Conservation (phyloP, 1,139 yeast genomes). For the Blastobotrys ciferrii region DNA sequence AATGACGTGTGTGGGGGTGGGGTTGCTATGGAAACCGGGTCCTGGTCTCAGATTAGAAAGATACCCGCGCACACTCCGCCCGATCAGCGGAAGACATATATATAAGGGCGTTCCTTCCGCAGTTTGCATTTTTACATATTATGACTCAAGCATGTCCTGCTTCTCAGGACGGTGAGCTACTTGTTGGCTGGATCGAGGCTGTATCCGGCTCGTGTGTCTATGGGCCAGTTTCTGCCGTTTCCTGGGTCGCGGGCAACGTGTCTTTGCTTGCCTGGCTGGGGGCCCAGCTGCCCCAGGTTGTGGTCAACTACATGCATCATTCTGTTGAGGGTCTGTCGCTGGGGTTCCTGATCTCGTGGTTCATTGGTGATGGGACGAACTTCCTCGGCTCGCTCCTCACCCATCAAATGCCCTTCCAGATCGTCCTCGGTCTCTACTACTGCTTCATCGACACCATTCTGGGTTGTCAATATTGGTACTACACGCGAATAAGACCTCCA, state of each 20-base stretch:
- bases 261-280: slow-evolving; percentile 71
- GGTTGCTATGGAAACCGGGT: slow-evolving; percentile 3
- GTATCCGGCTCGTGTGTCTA: slow-evolving; percentile 35
- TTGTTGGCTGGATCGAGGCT: slow-evolving; percentile 33
- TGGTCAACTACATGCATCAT: slow-evolving; percentile 68
- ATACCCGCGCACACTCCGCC: not conserved
- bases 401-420: slow-evolving; percentile 72
- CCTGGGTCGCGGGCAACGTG: slow-evolving; percentile 45
- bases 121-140: slow-evolving; percentile 1
- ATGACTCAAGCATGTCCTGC: slow-evolving; percentile 16
- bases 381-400: slow-evolving; percentile 78
- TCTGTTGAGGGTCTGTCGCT: slow-evolving; percentile 87
- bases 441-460: slow-evolving; percentile 67
- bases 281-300: slow-evolving; percentile 85
- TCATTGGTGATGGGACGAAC: slow-evolving; percentile 79
- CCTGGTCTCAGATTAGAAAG: not conserved
- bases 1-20: slow-evolving; percentile 1
- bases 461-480: slow-evolving; percentile 76
- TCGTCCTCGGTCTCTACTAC: slow-evolving; percentile 71
- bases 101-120: not conserved
- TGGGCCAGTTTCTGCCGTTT: slow-evolving; percentile 30
- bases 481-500: slow-evolving; percentile 37
- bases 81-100: not conserved
- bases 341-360: slow-evolving; percentile 74
- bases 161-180: slow-evolving; percentile 23